These are phyloP conservation scores for Moelleriella libera DNA, from an alignment of 2,329 filamentous ascomycete genomes.

Conservation along the genomic window DNA sequence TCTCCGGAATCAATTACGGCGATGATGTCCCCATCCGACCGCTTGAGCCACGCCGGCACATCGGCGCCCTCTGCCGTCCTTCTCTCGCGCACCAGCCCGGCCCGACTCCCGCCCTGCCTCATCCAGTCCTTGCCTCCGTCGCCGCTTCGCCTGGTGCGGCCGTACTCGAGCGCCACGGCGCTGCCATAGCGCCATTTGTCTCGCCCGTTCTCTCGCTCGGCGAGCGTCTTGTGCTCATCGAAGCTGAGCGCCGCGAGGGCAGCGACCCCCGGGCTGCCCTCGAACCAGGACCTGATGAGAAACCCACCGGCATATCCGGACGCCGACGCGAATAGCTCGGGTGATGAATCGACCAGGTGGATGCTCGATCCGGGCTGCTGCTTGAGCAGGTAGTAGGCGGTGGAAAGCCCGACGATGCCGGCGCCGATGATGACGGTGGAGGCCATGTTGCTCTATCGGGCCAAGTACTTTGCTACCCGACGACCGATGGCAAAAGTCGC, in stretches of 20 bases:
- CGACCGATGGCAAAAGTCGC: no score
- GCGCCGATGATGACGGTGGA: slow-evolving; percentile 53
- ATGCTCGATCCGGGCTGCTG: slow-evolving; percentile 26
- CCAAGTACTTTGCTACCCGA: neutral
- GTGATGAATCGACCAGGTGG: slow-evolving; percentile 31
- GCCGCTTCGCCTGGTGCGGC: slow-evolving; percentile 2
- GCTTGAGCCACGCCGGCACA: slow-evolving; percentile 16
- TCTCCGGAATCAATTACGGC: slow-evolving; percentile 44
- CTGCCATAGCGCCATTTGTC: slow-evolving; percentile 33
- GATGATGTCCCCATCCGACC: slow-evolving; percentile 36
- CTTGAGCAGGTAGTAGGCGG: slow-evolving; percentile 56
- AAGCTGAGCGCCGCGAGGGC: slow-evolving; percentile 55
- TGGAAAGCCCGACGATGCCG: slow-evolving; percentile 56
- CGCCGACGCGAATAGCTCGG: slow-evolving; percentile 54
- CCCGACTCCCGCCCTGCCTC: slow-evolving; percentile 48
- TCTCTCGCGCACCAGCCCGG: slow-evolving; percentile 27
- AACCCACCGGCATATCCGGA: slow-evolving; percentile 66
- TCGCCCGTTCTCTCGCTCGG: slow-evolving; percentile 41
- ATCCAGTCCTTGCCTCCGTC: slow-evolving; percentile 50
- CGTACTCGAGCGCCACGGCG: neutral
- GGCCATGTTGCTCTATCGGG: slow-evolving; percentile 19
- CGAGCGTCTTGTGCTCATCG: slow-evolving; percentile 50
- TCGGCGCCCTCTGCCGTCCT: slow-evolving; percentile 15
- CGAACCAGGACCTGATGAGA: slow-evolving; percentile 60
- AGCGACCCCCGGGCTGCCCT: slow-evolving; percentile 28